Percentiles rank a stretch among this genome's conserved stretches.
These are phyloP conservation scores for Phyllosticta citriasiana DNA, from an alignment of 2,329 filamentous ascomycete species.

Conservation along the genomic window DNA sequence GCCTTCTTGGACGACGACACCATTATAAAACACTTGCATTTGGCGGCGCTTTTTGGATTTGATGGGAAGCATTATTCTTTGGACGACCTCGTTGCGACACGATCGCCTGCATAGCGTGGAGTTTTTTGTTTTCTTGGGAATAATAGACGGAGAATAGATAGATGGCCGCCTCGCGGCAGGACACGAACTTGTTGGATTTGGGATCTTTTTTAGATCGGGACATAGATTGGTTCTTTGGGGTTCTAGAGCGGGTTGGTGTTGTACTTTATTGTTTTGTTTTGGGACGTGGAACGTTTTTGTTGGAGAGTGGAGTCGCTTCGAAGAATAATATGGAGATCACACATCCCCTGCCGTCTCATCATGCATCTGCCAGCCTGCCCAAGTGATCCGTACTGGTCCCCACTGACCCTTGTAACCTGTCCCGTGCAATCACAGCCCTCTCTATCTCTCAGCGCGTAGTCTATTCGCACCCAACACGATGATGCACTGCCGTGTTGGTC, in stretches of 20 bases:
- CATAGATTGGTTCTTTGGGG: not conserved
- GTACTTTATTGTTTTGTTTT: not conserved
- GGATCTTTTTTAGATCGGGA: not conserved
- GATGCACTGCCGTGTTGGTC: not conserved
- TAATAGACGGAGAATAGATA: not conserved
- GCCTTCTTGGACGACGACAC: not conserved
- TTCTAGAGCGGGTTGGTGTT: not conserved
- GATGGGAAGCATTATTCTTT: not conserved
- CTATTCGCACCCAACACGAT: not conserved
- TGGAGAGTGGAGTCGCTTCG: not conserved
- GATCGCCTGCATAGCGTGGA: not conserved
- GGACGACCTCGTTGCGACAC: not conserved
- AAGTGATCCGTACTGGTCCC: not conserved
- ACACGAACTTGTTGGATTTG: not conserved
- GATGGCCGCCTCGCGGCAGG: not conserved
- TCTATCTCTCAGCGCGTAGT: not conserved
- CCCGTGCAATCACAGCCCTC: not conserved
- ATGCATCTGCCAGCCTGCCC: not conserved
- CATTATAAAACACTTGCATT: not conserved
- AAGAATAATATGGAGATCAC: not conserved
- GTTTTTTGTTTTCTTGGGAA: not conserved
- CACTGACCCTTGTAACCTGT: not conserved
- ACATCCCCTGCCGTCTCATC: not conserved
- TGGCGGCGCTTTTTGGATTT: not conserved
- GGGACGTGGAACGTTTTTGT: not conserved